Conservation (phyloP, 2,329 filamentous ascomycete species). For the Thielaviopsis cerberus region DNA sequence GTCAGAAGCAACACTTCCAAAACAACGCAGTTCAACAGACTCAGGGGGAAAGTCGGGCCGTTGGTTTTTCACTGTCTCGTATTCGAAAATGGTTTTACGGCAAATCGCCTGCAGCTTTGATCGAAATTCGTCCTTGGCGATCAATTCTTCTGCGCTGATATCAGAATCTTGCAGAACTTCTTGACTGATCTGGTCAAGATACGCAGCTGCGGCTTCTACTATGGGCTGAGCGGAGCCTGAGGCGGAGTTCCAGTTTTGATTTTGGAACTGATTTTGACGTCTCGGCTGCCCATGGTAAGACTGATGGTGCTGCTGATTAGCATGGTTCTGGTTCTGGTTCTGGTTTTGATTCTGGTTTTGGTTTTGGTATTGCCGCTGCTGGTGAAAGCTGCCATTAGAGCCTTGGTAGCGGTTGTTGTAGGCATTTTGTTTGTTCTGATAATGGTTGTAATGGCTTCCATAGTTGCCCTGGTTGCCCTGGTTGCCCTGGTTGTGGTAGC, state of each 20-base stretch:
- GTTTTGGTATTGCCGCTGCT: neutral
- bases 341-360: neutral
- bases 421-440: neutral
- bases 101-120: slow-evolving; percentile 45
- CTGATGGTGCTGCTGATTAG: neutral
- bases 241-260: neutral
- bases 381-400: neutral
- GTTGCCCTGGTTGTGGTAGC: neutral
- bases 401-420: neutral
- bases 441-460: neutral
- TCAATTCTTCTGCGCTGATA: slow-evolving; percentile 44
- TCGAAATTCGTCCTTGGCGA: slow-evolving; percentile 55
- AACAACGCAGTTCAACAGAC: slow-evolving; percentile 53
- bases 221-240: neutral
- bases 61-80: slow-evolving; percentile 27
- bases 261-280: neutral
- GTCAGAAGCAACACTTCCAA: slow-evolving; percentile 66
- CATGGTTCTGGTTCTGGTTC: neutral
- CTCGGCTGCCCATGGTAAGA: neutral
- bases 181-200: slow-evolving; percentile 9
- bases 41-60: slow-evolving; percentile 29
- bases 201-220: neutral
- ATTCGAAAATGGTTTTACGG: slow-evolving; percentile 34
- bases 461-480: neutral
- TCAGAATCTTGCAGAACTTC: slow-evolving; percentile 37